These are phyloP conservation scores for Paspalum notatum DNA, from an alignment of 176 grass and related monocot species.

Conservation along the genomic window DNA sequence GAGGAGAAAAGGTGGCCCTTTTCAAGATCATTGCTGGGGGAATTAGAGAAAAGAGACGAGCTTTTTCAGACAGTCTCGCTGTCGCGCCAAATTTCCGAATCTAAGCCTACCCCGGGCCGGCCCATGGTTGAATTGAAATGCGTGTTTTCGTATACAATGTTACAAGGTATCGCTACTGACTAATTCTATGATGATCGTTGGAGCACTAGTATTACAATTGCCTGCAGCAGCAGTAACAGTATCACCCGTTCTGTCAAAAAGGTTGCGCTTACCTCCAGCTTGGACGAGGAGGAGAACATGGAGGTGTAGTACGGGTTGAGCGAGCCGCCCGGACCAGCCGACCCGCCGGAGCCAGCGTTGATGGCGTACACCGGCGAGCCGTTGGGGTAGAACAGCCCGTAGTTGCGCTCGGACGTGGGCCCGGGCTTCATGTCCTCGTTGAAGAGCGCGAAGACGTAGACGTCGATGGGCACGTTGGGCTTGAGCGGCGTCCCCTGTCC, in stretches of 20 bases:
- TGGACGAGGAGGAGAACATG: constrained; percentile 51
- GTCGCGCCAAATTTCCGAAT: constrained; percentile 53
- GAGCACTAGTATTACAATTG: background rate
- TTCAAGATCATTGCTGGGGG: constrained; percentile 33
- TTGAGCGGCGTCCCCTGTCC: constrained; percentile 76
- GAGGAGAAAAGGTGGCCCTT: constrained; percentile 22
- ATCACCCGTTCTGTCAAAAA: constrained; percentile 17
- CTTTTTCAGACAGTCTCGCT: constrained; percentile 4
- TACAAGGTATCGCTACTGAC: constrained; percentile 43
- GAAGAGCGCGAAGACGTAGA: constrained; percentile 87
- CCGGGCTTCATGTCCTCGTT: constrained; percentile 80
- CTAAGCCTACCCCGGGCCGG: constrained; percentile 30
- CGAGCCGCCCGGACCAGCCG: background rate
- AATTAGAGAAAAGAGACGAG: constrained; percentile 29
- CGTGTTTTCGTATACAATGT: constrained; percentile 39
- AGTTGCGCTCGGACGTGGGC: constrained; percentile 77
- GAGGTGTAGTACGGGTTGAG: constrained; percentile 48
- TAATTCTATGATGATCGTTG: background rate
- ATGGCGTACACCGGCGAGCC: constrained; percentile 68
- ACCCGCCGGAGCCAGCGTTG: constrained; percentile 29
- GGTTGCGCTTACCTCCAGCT: constrained; percentile 41
- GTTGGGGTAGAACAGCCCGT: constrained; percentile 75
- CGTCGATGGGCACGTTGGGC: constrained; percentile 78
- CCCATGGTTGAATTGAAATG: constrained; percentile 40
- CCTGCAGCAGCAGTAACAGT: constrained; percentile 29